Evolutionary conservation across 73 alveolate genomes (phyloP).

Genomic region (Paramecium bursaria): DNA sequence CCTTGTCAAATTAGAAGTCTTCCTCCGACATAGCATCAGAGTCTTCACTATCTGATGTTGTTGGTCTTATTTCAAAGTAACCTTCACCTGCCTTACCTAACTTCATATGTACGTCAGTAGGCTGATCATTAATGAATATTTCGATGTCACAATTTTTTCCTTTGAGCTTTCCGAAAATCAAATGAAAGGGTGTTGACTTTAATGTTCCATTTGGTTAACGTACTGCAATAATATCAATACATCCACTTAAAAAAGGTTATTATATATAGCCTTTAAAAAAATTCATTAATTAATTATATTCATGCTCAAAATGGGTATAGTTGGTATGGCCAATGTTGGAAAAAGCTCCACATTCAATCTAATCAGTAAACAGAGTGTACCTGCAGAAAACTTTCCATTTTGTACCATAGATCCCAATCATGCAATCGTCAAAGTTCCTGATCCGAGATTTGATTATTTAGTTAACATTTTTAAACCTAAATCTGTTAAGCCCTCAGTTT

Average conservation of each 20-base stretch:
- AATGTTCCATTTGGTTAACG: constrained; percentile 88
- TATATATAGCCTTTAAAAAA: too few species aligned
- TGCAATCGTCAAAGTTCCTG: constrained; percentile 97
- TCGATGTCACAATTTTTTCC: constrained; percentile 71
- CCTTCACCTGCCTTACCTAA: constrained; percentile 96
- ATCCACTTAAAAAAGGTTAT: constrained; percentile 77
- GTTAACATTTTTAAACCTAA: constrained; percentile 47
- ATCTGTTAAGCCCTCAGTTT: constrained; percentile 8
- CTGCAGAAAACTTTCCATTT: constrained; percentile 98
- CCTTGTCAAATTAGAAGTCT: constrained; percentile 59
- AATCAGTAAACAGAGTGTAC: constrained; percentile 73
- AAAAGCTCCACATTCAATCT: constrained; percentile 83
- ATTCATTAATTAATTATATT: too few species aligned
- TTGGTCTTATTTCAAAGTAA: constrained; percentile 72
- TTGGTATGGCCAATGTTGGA: constrained; percentile 99
- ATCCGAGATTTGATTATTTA: constrained; percentile 90
- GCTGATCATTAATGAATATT: constrained; percentile 85
- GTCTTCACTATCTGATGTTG: constrained; percentile 92
- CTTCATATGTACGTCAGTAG: constrained; percentile 84
- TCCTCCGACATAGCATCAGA: constrained; percentile 66
- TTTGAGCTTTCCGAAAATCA: constrained; percentile 90
- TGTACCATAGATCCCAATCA: constrained; percentile 98
- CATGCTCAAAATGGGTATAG: constrained; percentile 95
- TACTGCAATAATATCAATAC: constrained; percentile 94
- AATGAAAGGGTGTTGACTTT: constrained; percentile 91